Evolutionary conservation across 2,329 filamentous ascomycete species (phyloP), one percentile per base, ranked within the genome.

Genomic region (Fusarium nurragi): DNA sequence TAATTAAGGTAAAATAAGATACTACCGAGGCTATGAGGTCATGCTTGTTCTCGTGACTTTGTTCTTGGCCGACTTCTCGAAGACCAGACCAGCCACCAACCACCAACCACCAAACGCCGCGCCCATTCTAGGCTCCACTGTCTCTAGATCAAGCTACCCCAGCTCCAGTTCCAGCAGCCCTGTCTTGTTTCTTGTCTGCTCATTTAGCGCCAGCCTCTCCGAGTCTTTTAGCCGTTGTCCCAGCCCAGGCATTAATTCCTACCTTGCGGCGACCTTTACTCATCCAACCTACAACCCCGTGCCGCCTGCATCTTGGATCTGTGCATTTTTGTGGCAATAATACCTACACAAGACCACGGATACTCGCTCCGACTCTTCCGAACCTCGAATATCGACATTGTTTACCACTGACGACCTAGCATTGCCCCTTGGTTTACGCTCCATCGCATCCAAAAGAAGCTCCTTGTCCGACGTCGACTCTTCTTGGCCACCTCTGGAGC

Each of bases 11-110:
- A n/a, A n/a, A n/a, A n/a, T n/a, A n/a, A n/a, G n/a, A n/a, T n/a
- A 40, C 36, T 64, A 47, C 49, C 43, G 51, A 66, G 45, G 21
- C 12, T 36, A 51, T 67, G 65, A 67, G 60, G 65, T 68, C 65
- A 68, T 68, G 65, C 41, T 60, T 49, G 43, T 48, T 60, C 65
- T 68, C 65, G 65, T 68, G 65, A 68, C 65, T 56, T 56, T 37
- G 19, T 36, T 21, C 23, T 41, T 32, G 23, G 44, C 30, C 37
- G 40, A 49, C 60, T 60, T 67, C 47, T 64, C 46, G 39, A 65
- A 65, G 51, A 43, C 39, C 40, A 34, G 18, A 36, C 22, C n/a
- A 22, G 19, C 23, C 40, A 46, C 19, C 28, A n/a, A 12, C 25
- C n/a, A 43, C 58, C 53, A 58, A 63, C 44, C 58, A 48, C 16